Base-by-base conservation (phyloP, 192 early-diverging fungal species). In the Diversispora eburnea region DNA sequence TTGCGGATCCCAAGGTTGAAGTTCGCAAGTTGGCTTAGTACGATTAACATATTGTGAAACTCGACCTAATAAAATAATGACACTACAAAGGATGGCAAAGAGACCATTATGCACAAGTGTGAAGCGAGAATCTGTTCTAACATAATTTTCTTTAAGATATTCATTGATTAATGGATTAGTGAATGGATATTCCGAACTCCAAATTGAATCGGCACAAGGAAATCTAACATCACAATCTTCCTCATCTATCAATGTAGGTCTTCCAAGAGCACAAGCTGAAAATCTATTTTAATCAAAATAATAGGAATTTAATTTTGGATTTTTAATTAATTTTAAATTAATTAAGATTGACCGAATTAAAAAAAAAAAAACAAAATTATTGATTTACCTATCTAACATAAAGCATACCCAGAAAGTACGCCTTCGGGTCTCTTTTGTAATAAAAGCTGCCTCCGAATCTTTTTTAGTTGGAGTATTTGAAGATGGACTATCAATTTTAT, bases 381-480 rank as follows among this genome's bases (percentile, higher is more conserved):
- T 0, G 67, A 74, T 0, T 78, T 80, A 82, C 79, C 75, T 80
- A 70, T 88, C 87, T 49, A 85, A n/a, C 7, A 77, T 72, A 57
- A 84, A 88, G 45, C 79, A 75, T 2, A 73, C 59, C 87, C 87
- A 88, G 42, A 86, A 88, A 17, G 81, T 79, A 45, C 87, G 75
- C 55, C 87, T 68, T 48, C 78, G 49, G n/a, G 75, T 77, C 69
- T 88, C 87, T 43, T 79, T 79, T 66, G 84, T 46, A 65, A 79
- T 79, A 80, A 83, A 77, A 65, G 74, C 41, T 52, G 78, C 72
- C 76, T 81, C 59, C 74, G 57, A 43, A 55, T 43, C 51, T 49
- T 8, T 8, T 39, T 42, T 8, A 19, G 48, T 3, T 17, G 20
- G 25, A 15, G 15, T 17, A 7, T 8, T 5, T 20, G 49, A 3